Evolutionary conservation across 257 asterid species (phyloP).

Genomic region (Gardenia jasminoides): DNA sequence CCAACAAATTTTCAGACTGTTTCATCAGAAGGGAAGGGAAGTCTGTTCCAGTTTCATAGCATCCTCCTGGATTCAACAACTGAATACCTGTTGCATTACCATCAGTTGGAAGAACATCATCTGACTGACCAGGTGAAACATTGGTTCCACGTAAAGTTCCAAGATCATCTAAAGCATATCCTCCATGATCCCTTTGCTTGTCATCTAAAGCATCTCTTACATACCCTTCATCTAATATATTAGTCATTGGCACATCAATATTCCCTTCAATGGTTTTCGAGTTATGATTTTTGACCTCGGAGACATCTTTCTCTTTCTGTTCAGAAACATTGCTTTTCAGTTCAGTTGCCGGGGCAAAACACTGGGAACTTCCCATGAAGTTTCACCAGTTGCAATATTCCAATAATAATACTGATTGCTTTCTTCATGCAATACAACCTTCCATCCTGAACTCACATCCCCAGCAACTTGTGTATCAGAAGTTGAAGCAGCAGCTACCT

Average conservation of each 20-base stretch:
- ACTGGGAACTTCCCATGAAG: conserved; percentile 94
- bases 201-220: conserved; percentile 32
- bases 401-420: conserved; percentile 88
- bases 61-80: conserved; percentile 16
- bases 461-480: conserved; percentile 39
- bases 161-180: neutral
- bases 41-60: conserved; percentile 32
- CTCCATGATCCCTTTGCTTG: conserved; percentile 30
- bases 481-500: conserved; percentile 32
- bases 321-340: conserved; percentile 33
- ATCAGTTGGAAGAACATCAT: conserved; percentile 13
- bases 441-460: conserved; percentile 67
- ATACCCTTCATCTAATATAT: conserved; percentile 25
- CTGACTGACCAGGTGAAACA: conserved; percentile 13
- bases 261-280: conserved; percentile 17
- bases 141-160: conserved; percentile 31
- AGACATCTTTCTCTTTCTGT: conserved; percentile 24
- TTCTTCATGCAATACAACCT: conserved; percentile 86
- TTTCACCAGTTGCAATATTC: conserved; percentile 88
- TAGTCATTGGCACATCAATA: conserved; percentile 23
- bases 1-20: conserved; percentile 55
- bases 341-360: conserved; percentile 40
- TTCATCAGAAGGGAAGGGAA: conserved; percentile 48
- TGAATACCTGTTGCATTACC: conserved; percentile 12
- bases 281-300: conserved; percentile 17